Base-by-base conservation (phyloP, 345 rosid species). In the Arabidopsis suecica region DNA sequence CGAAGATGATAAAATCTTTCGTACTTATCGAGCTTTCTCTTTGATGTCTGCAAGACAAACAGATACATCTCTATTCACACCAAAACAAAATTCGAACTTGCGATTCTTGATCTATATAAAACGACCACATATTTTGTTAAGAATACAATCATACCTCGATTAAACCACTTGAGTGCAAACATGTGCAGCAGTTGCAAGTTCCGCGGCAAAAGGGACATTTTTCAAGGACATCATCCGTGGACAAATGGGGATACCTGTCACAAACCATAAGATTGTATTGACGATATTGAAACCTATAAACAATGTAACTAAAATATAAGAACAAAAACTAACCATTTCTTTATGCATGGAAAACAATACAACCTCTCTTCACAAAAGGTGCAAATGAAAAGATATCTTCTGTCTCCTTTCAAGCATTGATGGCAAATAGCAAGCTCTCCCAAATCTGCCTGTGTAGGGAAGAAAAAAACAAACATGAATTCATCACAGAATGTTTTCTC, bases 131-230 rank as follows among this genome's bases (percentile, higher is more conserved):
- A 7, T 48, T 7, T 42, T 50, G 55, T 32, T 1, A 28, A 33
- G n/a, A 59, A 64, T 2, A 51, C 55, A 38, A 49, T 42, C 65
- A 78, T 57, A 92, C 99, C 97, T 88, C 78, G 44, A 92, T 83
- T 62, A 87, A 73, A 51, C 93, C 88, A 76, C 82, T 76, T 9
- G 85, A 81, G 70, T 88, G 98, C 82, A 95, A 78, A 79, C 99
- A 95, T 30, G 56, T 41, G 54, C 76, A 80, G 81, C 99, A 95
- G 81, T 92, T 95, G 89, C 99, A 95, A 69, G 80, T 92, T 69
- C 78, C 78, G 1, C 88, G 80, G 71, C 99, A 95, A 67, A 73
- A 86, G 34, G 99, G 99, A 80, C 99, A 95, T 57, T 65, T 75
- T 34, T 82, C 80, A 0, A 92, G 76, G 13, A 92, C 68, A 38